Evolutionary conservation across 106 monocot genomes (phyloP).

Genomic region (Dendrobium huoshanense): DNA sequence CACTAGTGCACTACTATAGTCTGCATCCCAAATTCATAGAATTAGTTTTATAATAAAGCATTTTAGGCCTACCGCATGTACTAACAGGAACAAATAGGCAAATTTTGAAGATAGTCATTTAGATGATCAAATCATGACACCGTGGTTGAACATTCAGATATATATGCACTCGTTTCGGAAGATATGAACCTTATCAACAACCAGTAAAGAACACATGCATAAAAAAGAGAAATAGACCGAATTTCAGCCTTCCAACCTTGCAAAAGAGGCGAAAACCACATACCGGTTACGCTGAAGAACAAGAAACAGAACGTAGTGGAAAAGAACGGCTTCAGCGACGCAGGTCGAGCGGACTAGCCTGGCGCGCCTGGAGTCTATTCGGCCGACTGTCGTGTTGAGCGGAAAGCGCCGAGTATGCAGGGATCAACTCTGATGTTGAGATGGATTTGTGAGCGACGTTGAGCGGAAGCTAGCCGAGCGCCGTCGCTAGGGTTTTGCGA

Average conservation of each 20-base stretch:
- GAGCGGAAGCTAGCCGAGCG: not conserved
- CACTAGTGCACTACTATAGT: too few species aligned
- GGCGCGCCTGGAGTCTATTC: not conserved
- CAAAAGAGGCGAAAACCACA: not conserved
- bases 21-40: not conserved
- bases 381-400: not conserved
- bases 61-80: not conserved
- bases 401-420: not conserved
- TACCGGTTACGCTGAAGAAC: not conserved
- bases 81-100: not conserved
- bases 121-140: not conserved
- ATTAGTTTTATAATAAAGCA: not conserved
- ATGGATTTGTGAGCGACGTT: not conserved
- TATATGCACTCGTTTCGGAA: not conserved
- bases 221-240: not conserved
- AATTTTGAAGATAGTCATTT: not conserved
- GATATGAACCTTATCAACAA: not conserved
- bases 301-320: not conserved
- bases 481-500: constrained; percentile 1
- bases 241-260: not conserved
- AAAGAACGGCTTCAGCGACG: not conserved
- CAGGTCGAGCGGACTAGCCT: not conserved
- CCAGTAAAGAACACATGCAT: not conserved
- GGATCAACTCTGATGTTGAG: not conserved
- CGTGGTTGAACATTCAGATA: not conserved